These are phyloP conservation scores for Breviolum minutum DNA, from an alignment of 73 alveolate genomes.

Conservation along the genomic window DNA sequence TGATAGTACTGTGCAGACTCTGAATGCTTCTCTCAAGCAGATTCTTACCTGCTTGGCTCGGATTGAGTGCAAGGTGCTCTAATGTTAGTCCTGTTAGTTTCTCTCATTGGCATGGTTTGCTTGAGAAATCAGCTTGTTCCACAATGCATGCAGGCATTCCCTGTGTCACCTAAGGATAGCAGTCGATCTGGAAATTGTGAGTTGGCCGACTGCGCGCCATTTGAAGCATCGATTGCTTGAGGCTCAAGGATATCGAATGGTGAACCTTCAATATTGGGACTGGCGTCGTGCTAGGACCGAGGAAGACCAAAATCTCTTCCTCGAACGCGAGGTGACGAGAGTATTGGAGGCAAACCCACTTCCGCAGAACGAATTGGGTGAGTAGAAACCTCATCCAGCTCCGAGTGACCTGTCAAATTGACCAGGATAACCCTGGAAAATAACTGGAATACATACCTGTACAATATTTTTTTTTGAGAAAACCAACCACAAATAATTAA, in stretches of 20 bases:
- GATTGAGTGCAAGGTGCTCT: neutral
- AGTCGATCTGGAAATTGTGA: slow-evolving; percentile 37
- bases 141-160: neutral
- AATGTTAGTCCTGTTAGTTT: too few relatives aligned
- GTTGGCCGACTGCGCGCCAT: slow-evolving; percentile 70
- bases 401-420: too few relatives aligned
- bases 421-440: too few relatives aligned
- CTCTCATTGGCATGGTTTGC: too few relatives aligned
- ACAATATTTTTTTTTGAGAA: too few relatives aligned
- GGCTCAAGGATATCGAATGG: slow-evolving; percentile 44
- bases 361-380: neutral
- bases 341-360: slow-evolving; percentile 32
- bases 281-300: slow-evolving; percentile 75
- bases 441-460: too few relatives aligned
- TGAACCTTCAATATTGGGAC: slow-evolving; percentile 62
- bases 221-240: slow-evolving; percentile 36
- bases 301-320: slow-evolving; percentile 37
- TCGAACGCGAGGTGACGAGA: slow-evolving; percentile 39
- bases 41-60: too few relatives aligned
- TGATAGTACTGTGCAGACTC: too few relatives aligned
- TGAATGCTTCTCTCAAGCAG: too few relatives aligned
- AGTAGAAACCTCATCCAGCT: too few relatives aligned
- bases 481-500: too few relatives aligned
- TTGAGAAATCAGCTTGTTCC: too few relatives aligned
- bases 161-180: slow-evolving; percentile 20